Percentiles rank a stretch among this genome's conserved stretches.
Conservation (phyloP, 352 stramenopile species). For the Synura sp. region DNA sequence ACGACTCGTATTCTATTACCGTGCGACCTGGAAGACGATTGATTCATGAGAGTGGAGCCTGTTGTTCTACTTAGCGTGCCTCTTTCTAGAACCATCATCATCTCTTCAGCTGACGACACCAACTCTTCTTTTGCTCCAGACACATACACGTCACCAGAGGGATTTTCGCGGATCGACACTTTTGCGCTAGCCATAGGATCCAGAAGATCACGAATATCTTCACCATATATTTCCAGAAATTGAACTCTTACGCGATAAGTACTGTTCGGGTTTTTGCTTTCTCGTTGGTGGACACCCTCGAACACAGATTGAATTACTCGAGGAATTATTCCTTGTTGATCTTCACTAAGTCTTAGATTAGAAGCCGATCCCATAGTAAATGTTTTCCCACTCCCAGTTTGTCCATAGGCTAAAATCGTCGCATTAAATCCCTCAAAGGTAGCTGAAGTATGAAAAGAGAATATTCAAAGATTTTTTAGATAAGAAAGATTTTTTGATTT, state of each 20-base stretch:
- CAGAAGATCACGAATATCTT: conserved; percentile 81
- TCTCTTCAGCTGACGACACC: conserved; percentile 65
- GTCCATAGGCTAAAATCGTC: conserved; percentile 88
- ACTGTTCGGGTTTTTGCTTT: conserved; percentile 48
- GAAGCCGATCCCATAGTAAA: conserved; percentile 83
- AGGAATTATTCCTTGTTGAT: conserved; percentile 71
- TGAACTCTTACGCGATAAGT: conserved; percentile 59
- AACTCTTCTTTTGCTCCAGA: conserved; percentile 64
- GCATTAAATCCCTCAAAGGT: conserved; percentile 91
- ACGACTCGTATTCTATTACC: too few species aligned
- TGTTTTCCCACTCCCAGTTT: conserved; percentile 90
- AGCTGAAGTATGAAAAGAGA: neutral
- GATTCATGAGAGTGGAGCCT: conserved; percentile 83
- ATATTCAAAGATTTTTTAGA: conserved; percentile 17
- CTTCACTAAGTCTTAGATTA: conserved; percentile 48
- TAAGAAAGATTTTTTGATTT: conserved; percentile 35
- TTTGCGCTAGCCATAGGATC: conserved; percentile 52
- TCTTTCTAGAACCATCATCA: conserved; percentile 68
- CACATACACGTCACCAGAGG: conserved; percentile 67
- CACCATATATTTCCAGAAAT: conserved; percentile 87
- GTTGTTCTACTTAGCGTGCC: conserved; percentile 73
- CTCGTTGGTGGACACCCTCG: conserved; percentile 3
- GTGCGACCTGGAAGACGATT: conserved; percentile 80
- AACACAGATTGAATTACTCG: conserved; percentile 66
- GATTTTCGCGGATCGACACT: conserved; percentile 58